phyloP scores from a whole-genome alignment of 2,329 filamentous ascomycete species.

The Aspergillus sp. region DNA sequence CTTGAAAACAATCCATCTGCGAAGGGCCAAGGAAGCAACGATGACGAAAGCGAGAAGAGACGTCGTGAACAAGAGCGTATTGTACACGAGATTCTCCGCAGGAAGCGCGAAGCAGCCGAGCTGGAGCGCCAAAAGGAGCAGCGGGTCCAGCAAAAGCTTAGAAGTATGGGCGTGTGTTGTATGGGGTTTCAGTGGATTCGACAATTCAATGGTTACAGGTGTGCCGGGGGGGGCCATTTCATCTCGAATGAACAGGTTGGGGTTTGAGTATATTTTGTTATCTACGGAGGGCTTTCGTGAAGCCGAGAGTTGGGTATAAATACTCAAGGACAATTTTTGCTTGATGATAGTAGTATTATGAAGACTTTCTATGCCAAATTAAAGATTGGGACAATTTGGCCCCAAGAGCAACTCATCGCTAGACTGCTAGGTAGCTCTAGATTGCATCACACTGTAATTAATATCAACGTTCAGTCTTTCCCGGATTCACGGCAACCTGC shows the following conservation, averaged over 20 bases:
- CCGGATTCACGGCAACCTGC: too few species aligned
- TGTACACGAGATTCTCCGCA: constrained; percentile 12
- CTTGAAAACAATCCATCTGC: neutral
- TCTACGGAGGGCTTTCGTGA: too few species aligned
- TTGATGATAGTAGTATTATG: too few species aligned
- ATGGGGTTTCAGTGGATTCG: constrained; percentile 63
- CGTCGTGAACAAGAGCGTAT: constrained; percentile 21
- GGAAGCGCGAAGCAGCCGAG: constrained; percentile 27
- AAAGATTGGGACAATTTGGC: too few species aligned
- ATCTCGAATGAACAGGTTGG: constrained; percentile 38
- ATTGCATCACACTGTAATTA: neutral
- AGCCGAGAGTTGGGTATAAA: too few species aligned
- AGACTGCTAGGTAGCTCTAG: neutral
- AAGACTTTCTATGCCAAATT: too few species aligned
- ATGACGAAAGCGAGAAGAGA: neutral
- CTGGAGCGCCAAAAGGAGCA: constrained; percentile 41
- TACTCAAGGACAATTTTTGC: too few species aligned
- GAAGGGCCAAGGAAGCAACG: neutral
- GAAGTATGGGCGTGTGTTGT: constrained; percentile 55
- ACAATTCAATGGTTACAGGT: constrained; percentile 59
- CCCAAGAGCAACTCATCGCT: neutral
- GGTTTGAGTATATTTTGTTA: too few species aligned
- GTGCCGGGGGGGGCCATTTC: constrained; percentile 61
- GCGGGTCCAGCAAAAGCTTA: constrained; percentile 50
- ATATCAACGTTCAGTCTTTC: neutral